Conservation (phyloP, 306 rosid species). For the Corylus heterophylla region DNA sequence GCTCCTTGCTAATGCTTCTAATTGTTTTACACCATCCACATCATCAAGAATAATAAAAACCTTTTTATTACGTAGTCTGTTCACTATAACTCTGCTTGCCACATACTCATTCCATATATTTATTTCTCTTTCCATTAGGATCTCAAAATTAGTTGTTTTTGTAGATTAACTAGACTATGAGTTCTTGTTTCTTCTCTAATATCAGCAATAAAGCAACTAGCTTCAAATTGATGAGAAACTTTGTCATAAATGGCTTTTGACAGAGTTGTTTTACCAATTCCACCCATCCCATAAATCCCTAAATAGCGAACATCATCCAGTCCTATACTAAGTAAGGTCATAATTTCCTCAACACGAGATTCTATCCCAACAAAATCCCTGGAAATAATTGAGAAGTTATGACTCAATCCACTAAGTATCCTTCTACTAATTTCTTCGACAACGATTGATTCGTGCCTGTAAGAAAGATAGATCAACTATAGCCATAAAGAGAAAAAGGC, state of each 20-base stretch:
- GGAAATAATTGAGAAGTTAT: no score
- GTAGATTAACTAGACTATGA: neutral
- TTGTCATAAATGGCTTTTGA: neutral
- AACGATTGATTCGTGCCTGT: neutral
- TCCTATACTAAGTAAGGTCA: neutral
- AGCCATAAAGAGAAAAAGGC: no score
- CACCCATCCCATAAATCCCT: constrained; percentile 32
- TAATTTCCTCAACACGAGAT: neutral
- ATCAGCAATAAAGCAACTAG: neutral
- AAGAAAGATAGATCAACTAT: no score
- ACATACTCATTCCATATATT: neutral
- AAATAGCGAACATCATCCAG: constrained; percentile 11
- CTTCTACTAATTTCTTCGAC: no score
- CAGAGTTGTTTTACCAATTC: constrained; percentile 15
- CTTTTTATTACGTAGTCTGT: neutral
- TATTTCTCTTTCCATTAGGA: neutral
- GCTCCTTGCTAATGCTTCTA: neutral
- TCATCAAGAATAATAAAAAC: neutral
- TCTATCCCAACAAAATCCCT: constrained; percentile 7
- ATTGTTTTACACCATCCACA: neutral
- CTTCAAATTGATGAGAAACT: neutral
- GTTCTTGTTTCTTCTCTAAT: neutral
- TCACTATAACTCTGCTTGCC: no score
- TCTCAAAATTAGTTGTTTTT: neutral
- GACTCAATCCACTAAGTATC: no score